phyloP scores from a whole-genome alignment of 2,329 filamentous ascomycete genomes.

The Cordyceps farinosa region DNA sequence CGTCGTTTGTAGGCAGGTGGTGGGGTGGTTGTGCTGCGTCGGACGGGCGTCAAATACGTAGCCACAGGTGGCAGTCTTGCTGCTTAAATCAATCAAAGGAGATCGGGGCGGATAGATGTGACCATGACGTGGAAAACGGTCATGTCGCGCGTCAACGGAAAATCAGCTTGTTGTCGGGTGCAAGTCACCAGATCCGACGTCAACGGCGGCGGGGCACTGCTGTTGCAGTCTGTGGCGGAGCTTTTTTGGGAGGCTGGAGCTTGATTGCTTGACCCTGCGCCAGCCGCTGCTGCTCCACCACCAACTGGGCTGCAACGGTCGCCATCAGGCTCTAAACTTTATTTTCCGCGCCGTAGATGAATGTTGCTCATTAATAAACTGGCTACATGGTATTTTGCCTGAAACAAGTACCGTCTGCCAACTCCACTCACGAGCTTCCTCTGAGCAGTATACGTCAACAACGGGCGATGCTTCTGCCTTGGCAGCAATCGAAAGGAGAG shows the following conservation, averaged over 20 bases:
- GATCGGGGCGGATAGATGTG: background rate
- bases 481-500: no score
- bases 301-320: background rate
- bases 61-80: background rate
- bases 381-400: no score
- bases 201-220: slow-evolving; percentile 14
- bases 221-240: background rate
- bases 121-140: slow-evolving; percentile 1
- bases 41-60: background rate
- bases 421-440: no score
- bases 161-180: slow-evolving; percentile 9
- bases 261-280: background rate
- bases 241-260: background rate
- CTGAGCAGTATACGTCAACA: no score
- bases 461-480: no score
- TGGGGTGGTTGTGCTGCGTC: background rate
- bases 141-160: background rate
- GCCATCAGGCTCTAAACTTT: background rate
- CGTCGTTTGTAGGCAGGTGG: slow-evolving; percentile 1
- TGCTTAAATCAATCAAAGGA: slow-evolving; percentile 11
- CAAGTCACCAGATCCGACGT: slow-evolving; percentile 17
- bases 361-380: background rate
- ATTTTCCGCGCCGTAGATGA: background rate
- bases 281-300: slow-evolving; percentile 5
- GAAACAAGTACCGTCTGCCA: no score